Evolutionary conservation across 257 asterid species (phyloP), one percentile per base, ranked within the genome.

Genomic region (Echium plantagineum): DNA sequence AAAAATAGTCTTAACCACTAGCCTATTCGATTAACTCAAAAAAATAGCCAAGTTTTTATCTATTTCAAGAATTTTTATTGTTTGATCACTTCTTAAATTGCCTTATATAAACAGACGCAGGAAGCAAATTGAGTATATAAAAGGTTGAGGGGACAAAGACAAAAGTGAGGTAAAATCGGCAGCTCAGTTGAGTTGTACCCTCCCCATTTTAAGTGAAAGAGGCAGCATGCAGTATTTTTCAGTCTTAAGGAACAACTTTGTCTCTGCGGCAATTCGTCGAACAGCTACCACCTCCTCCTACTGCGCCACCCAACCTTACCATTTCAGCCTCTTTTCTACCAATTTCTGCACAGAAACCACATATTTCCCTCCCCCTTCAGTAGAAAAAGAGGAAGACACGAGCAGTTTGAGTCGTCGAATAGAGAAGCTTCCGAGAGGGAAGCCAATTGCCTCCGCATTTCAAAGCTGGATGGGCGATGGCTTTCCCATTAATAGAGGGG

Each of bases 381-480:
- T 21, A 47, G 70, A 31, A 58, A 65, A 53, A 58, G 75, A 48
- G 66, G 72, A 63, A 66, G 79, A 55, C 65, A 24, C 68, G 8
- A 74, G 69, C 65, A 83, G 74, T 69, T 74, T 90, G 68, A 83
- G 96, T 75, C 67, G 69, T 52, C 77, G 81, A 73, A 82, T 90
- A 48, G 98, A 87, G 72, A 83, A 77, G 42, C 69, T 90, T 57
- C 72, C 65, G 20, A 72, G 69, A 74, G 83, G 83, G 57, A 81
- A 80, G 58, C 59, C 86, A 15, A 77, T 90, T 48, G 75, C 78
- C 46, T 71, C 81, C 57, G 95, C 98, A 59, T 90, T 90, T 73
- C 95, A 72, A 69, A 64, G 87, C 72, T 90, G 96, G 98, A 90
- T 87, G 98, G 93, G 96, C 59, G 89, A 90, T 72, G 98, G 98